Base-by-base conservation (phyloP, 1,284 basidiomycete species). In the Irpex rosettiformis region DNA sequence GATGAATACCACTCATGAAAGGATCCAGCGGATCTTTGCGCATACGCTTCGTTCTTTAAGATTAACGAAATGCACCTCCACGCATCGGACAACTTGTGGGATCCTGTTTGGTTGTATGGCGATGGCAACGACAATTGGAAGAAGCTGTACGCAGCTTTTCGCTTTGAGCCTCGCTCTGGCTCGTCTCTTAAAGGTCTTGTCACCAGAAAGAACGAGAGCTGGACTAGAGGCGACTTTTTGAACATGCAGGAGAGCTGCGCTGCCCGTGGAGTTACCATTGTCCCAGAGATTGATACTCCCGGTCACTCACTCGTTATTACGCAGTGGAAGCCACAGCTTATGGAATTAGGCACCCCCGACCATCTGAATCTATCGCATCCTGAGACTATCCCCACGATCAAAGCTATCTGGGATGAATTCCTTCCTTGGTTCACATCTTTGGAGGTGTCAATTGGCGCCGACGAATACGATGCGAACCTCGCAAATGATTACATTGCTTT, bases 311-410 rank as follows among this genome's bases (percentile, higher is more conserved):
- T 74, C 51, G 72, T 73, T 33, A 72, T 75, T 54, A 68, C 68
- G 4, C 72, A 75, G 52, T 74, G 72, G 73, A 74, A 73, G 56
- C 72, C 74, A 11, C 65, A 75, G 56, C 67, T 75, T 22, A 72
- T 66, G 33, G 57, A 73, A 22, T 59, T 61, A 11, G 61, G 58
- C 16, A 68, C 72, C 56, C 67, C 68, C n/a, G 68, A 69, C 53
- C 61, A 73, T 25, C 66, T 74, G 33, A 73, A 73, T 55, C 66
- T 72, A 55, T 65, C 70, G 54, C 54, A 66, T 2, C 66, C 66
- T n/a, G 67, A 67, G 45, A 63, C 66, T 1, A 65, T 67, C 11
- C 66, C 67, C 11, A 67, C 67, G 5, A 61, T 67, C 33, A 66
- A 69, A 55, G 54, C 60, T 11, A 66, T 67, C 27, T 69, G 67